Evolutionary conservation across 2,329 filamentous ascomycete genomes (phyloP).

Genomic region (Colletotrichum sp.): DNA sequence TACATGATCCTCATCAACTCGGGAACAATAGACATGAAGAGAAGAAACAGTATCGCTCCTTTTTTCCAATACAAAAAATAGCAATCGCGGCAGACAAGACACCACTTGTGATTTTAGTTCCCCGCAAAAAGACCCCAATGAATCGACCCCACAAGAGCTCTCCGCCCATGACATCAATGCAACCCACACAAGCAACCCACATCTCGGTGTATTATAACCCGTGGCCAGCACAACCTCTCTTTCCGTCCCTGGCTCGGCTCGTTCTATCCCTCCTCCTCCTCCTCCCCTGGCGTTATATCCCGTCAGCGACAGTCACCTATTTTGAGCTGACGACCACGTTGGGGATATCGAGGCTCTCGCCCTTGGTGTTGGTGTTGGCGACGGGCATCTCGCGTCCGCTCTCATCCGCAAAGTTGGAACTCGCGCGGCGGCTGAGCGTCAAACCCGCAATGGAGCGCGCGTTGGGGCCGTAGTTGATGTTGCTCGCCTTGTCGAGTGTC

Average conservation of each 20-base stretch:
- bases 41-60: not conserved
- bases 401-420: conserved; percentile 20
- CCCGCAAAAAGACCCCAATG: not conserved
- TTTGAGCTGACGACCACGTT: conserved; percentile 13
- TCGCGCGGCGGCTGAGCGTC: conserved; percentile 16
- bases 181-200: conserved; percentile 3
- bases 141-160: not conserved
- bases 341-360: conserved; percentile 6
- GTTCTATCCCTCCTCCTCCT: not conserved
- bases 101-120: not conserved
- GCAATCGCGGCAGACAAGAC: not conserved
- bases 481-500: conserved; percentile 28
- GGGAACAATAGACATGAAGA: not conserved
- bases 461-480: conserved; percentile 22
- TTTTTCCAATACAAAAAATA: not conserved
- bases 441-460: conserved; percentile 10
- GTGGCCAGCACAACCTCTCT: not conserved
- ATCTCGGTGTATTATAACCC: not conserved
- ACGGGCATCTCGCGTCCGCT: conserved; percentile 20
- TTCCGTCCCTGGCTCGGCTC: not conserved
- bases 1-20: conserved; percentile 1
- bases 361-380: conserved; percentile 4
- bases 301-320: not conserved
- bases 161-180: conserved; percentile 2
- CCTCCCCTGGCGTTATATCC: not conserved